Evolutionary conservation across 2,329 filamentous ascomycete species (phyloP), one percentile per base, ranked within the genome.

Genomic region (Huntiella bhutanensis): DNA sequence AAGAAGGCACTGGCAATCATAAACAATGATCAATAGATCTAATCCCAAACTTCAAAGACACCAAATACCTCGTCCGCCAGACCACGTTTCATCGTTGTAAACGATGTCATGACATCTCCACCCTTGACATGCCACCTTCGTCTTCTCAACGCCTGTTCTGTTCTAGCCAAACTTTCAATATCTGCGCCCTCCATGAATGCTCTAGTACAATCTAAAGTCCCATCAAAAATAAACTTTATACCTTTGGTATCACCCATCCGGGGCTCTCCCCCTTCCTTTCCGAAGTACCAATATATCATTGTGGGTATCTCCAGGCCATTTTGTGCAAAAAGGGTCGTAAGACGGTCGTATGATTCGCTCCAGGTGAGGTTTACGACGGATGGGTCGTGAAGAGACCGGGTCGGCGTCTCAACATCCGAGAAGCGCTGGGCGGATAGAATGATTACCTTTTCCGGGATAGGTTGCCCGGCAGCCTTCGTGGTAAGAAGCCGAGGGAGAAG

Each of bases 381-480:
- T 10, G 12, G 11, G 11, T 11, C 11, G 13, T 13, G 10, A 3
- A 35, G 12, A 6, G 13, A 6, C 4, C 22, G 38, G 8, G 12
- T 12, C 12, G 10, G 11, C 4, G 3, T 5, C 3, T 4, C 8
- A 15, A n/a, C 15, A 37, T 16, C n/a, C 5, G 51, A 77, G 56
- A 54, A 77, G 77, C 40, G 76, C 70, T 73, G 76, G 76, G 54
- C 75, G 72, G 39, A 62, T 68, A 53, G 77, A 76, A 33, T 77
- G 67, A 77, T 75, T n/a, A 77, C 55, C 3, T 69, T 67, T 58
- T 74, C 75, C n/a, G 76, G 65, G 72, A 77, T 28, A 3, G 6
- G 77, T 35, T 77, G 65, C 45, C 73, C 68, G 33, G 62, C 51
- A 52, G 77, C 77, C 2, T 70, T 52, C 0, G 53, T 43, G 59